These are phyloP conservation scores for Thielaviopsis populi DNA, from an alignment of 2,329 filamentous ascomycete species.

Conservation along the genomic window DNA sequence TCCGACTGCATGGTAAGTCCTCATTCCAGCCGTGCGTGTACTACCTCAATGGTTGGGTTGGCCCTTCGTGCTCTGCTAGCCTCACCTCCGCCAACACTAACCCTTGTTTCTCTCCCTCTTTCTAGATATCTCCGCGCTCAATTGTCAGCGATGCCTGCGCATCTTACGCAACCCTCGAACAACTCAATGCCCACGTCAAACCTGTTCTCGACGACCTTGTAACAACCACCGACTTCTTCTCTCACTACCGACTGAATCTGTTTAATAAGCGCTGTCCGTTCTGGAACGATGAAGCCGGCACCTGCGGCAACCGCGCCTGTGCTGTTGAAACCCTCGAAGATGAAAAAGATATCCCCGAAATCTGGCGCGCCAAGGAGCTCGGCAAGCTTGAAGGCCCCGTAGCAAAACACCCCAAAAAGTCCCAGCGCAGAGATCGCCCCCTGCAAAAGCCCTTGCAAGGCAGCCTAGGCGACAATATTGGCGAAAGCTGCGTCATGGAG, in stretches of 20 bases:
- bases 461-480: conserved; percentile 67
- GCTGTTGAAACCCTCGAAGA: conserved; percentile 90
- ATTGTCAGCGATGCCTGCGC: conserved; percentile 91
- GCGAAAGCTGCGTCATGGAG: conserved; percentile 92
- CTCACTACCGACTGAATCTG: conserved; percentile 88
- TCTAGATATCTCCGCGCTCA: conserved; percentile 69
- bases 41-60: background rate
- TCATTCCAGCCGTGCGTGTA: background rate
- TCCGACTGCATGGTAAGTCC: conserved; percentile 3
- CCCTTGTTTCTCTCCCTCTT: conserved; percentile 4
- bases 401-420: conserved; percentile 72
- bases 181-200: conserved; percentile 61
- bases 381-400: conserved; percentile 84
- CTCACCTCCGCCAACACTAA: conserved; percentile 12
- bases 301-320: conserved; percentile 95
- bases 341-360: conserved; percentile 79
- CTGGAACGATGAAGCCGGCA: conserved; percentile 82
- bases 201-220: conserved; percentile 70
- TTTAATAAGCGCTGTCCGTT: conserved; percentile 93
- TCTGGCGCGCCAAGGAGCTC: conserved; percentile 84
- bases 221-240: conserved; percentile 87
- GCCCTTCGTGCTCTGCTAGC: background rate
- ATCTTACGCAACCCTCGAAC: conserved; percentile 80
- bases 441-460: conserved; percentile 59
- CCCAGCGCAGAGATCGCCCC: conserved; percentile 54